Percentiles rank a stretch among this genome's conserved stretches.
Conservation (phyloP, 2,329 filamentous ascomycete genomes). For the Diaporthe longicolla region DNA sequence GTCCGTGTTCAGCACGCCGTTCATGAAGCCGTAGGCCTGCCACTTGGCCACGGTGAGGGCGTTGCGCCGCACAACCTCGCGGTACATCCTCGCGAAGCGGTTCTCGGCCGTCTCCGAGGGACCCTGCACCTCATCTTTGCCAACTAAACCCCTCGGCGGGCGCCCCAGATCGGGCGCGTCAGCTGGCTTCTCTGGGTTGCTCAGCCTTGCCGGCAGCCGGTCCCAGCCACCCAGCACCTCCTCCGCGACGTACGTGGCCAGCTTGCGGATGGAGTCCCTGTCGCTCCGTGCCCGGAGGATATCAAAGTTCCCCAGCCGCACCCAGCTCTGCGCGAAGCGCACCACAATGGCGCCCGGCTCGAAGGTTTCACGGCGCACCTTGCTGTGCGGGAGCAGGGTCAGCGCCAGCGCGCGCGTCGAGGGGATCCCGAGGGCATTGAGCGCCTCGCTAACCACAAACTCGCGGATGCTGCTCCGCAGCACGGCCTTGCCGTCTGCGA, state of each 20-base stretch:
- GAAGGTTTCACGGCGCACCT: constrained; percentile 81
- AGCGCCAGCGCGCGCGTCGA: constrained; percentile 89
- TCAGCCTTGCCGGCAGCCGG: constrained; percentile 75
- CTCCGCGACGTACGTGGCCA: constrained; percentile 88
- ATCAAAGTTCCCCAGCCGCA: constrained; percentile 96
- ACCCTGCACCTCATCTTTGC: constrained; percentile 75
- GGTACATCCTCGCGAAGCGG: constrained; percentile 87
- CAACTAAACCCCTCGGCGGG: constrained; percentile 64
- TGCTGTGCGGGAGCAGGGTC: constrained; percentile 79
- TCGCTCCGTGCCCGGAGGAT: constrained; percentile 88
- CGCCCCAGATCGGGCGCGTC: constrained; percentile 55
- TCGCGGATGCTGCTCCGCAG: constrained; percentile 93
- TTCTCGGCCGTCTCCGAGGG: constrained; percentile 81
- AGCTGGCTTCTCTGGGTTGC: constrained; percentile 64
- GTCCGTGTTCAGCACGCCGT: constrained; percentile 97
- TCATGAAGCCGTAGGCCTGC: constrained; percentile 99
- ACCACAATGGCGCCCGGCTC: constrained; percentile 95
- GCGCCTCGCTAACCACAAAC: constrained; percentile 90
- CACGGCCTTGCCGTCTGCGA: constrained; percentile 96
- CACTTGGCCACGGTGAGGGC: constrained; percentile 90
- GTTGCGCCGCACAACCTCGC: constrained; percentile 88
- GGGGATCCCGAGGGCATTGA: constrained; percentile 88
- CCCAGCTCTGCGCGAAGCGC: constrained; percentile 91
- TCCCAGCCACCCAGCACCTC: constrained; percentile 92
- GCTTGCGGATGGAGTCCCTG: constrained; percentile 76